phyloP scores from a whole-genome alignment of 129 eudicot genomes.

The Centrapalus pauciflorus region DNA sequence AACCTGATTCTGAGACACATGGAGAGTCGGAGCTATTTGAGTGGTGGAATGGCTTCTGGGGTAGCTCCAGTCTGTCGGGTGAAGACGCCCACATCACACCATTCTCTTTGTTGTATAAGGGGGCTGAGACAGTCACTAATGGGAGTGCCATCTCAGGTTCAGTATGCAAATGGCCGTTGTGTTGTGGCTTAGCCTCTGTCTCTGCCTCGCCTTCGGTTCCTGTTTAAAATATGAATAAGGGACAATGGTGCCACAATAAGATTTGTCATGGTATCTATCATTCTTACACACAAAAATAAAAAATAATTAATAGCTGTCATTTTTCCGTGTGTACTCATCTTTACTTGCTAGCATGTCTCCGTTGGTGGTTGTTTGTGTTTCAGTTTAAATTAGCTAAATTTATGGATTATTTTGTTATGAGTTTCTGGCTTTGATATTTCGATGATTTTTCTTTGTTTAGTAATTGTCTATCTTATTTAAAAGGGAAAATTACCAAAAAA shows the following conservation, averaged over 20 bases:
- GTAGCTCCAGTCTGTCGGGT: conserved; percentile 78
- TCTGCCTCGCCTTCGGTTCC: conserved; percentile 47
- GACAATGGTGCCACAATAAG: neutral
- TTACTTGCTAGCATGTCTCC: neutral
- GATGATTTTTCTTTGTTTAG: neutral
- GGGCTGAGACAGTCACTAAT: conserved; percentile 60
- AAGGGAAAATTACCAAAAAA: too few species aligned
- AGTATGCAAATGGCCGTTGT: conserved; percentile 43
- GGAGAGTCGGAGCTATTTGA: conserved; percentile 89
- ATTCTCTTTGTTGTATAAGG: conserved; percentile 55
- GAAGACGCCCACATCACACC: conserved; percentile 83
- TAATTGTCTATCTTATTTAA: neutral
- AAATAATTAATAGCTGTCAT: neutral
- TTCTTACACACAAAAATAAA: neutral
- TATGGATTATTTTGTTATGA: neutral
- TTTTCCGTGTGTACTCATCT: neutral
- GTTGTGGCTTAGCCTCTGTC: conserved; percentile 40
- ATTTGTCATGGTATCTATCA: neutral
- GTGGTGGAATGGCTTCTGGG: conserved; percentile 79
- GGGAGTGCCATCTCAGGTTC: conserved; percentile 64
- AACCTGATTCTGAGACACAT: conserved; percentile 84
- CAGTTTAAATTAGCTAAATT: neutral
- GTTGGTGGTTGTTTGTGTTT: neutral
- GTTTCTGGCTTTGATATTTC: neutral
- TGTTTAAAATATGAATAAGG: conserved; percentile 16